A percentile compares a stretch with the other conserved stretches of the same genome.
Evolutionary conservation across 73 alveolate species (phyloP).

Genomic region (Stentor coeruleus): DNA sequence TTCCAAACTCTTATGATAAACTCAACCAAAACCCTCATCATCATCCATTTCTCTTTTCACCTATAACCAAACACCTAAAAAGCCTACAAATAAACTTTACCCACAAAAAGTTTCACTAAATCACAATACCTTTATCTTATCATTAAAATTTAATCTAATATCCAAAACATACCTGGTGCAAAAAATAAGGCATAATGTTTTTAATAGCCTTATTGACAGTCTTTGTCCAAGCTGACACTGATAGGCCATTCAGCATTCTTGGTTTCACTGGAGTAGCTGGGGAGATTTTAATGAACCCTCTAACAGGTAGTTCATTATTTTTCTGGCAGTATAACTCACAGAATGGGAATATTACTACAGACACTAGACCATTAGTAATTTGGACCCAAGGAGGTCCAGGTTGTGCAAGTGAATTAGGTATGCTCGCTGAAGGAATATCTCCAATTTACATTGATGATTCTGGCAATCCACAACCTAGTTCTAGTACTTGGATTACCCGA

Average conservation of each 20-base stretch:
- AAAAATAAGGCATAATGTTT: no score
- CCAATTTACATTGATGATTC: conserved; percentile 41
- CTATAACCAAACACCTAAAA: no score
- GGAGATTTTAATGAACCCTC: background rate
- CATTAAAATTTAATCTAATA: no score
- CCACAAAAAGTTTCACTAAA: no score
- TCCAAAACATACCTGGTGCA: no score
- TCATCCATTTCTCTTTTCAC: no score
- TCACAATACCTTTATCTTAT: no score
- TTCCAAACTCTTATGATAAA: no score
- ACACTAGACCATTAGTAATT: conserved; percentile 54
- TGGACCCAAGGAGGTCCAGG: conserved; percentile 94
- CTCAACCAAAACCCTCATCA: no score
- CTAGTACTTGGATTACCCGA: conserved; percentile 25
- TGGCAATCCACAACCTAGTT: background rate
- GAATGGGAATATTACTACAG: conserved; percentile 32
- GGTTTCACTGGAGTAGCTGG: conserved; percentile 24
- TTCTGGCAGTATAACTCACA: conserved; percentile 16
- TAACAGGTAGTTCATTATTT: conserved; percentile 13
- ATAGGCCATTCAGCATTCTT: background rate
- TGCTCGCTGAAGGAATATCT: conserved; percentile 69
- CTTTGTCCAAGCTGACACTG: background rate
- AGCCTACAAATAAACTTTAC: no score
- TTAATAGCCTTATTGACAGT: background rate
- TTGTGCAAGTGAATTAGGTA: conserved; percentile 67